Evolutionary conservation across 352 stramenopile genomes (phyloP).

Genomic region (Nothophytophthora sp.): DNA sequence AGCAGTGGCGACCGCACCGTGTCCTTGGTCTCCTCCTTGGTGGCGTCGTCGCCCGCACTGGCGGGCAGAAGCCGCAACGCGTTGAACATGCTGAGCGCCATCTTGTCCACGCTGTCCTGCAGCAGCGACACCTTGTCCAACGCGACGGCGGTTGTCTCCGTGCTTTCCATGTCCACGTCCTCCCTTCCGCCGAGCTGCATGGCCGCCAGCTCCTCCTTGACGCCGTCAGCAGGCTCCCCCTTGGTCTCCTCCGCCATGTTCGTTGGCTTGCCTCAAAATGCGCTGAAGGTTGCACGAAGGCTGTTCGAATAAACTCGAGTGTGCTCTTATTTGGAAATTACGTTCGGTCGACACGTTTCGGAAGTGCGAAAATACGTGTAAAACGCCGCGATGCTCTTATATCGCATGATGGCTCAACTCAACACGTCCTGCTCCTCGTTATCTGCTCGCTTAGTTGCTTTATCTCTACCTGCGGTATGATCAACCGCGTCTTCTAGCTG

Average conservation of each 20-base stretch:
- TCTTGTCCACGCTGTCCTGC: slow-evolving; percentile 86
- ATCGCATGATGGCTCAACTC: no score
- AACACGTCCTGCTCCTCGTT: background rate
- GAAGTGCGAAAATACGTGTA: no score
- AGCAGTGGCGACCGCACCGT: slow-evolving; percentile 27
- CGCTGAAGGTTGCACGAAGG: no score
- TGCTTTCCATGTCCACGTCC: slow-evolving; percentile 26
- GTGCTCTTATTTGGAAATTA: no score
- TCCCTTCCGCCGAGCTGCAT: slow-evolving; percentile 27
- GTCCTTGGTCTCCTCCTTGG: slow-evolving; percentile 55
- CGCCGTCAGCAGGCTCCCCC: slow-evolving; percentile 18
- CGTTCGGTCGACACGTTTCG: no score
- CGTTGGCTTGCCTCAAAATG: no score
- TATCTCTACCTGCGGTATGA: background rate
- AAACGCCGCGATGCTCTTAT: no score
- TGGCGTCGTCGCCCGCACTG: slow-evolving; percentile 42
- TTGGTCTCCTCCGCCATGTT: no score
- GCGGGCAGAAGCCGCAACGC: slow-evolving; percentile 74
- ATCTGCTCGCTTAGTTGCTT: background rate
- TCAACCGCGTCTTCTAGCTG: slow-evolving; percentile 12
- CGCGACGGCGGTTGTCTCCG: slow-evolving; percentile 25
- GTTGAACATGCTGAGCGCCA: slow-evolving; percentile 90
- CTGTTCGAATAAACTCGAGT: no score
- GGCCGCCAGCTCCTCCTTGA: slow-evolving; percentile 29
- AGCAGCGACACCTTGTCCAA: slow-evolving; percentile 84